These are phyloP conservation scores for Yamadazyma atlantica DNA, from an alignment of 1,139 yeast genomes.

Conservation along the genomic window DNA sequence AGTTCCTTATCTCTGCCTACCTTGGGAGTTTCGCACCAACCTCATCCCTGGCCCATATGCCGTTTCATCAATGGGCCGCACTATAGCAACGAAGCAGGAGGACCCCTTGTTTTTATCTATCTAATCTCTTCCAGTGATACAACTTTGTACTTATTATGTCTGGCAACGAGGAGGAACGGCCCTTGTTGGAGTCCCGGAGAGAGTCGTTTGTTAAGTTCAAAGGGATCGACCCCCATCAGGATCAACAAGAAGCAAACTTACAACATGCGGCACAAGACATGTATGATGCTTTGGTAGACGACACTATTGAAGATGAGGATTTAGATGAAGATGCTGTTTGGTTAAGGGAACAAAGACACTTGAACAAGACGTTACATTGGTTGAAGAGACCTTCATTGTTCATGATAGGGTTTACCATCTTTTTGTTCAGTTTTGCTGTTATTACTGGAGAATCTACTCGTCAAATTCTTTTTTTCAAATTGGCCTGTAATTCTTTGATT, in stretches of 20 bases:
- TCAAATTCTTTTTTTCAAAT: constrained; percentile 26
- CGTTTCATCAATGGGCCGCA: too few species aligned
- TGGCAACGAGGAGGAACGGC: not conserved
- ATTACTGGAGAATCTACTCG: constrained; percentile 31
- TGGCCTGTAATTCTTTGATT: constrained; percentile 32
- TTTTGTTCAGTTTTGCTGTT: constrained; percentile 24
- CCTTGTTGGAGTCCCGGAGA: not conserved
- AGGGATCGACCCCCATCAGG: constrained; percentile 6
- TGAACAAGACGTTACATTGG: constrained; percentile 34
- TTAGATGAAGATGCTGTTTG: constrained; percentile 38
- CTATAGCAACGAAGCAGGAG: too few species aligned
- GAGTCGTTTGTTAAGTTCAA: constrained; percentile 8
- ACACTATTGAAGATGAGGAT: constrained; percentile 23
- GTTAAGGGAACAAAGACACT: constrained; percentile 37
- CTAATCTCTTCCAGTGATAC: too few species aligned
- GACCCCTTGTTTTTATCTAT: too few species aligned
- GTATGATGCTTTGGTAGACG: constrained; percentile 32
- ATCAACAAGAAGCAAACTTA: constrained; percentile 13
- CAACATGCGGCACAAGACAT: constrained; percentile 29
- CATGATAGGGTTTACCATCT: constrained; percentile 26
- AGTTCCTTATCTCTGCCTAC: too few species aligned
- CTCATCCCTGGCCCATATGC: too few species aligned
- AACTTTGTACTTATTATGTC: too few species aligned
- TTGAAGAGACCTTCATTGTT: constrained; percentile 33
- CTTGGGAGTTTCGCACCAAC: too few species aligned